Base-by-base conservation (phyloP, 2,329 filamentous ascomycete species). In the Alternaria tenuissima region DNA sequence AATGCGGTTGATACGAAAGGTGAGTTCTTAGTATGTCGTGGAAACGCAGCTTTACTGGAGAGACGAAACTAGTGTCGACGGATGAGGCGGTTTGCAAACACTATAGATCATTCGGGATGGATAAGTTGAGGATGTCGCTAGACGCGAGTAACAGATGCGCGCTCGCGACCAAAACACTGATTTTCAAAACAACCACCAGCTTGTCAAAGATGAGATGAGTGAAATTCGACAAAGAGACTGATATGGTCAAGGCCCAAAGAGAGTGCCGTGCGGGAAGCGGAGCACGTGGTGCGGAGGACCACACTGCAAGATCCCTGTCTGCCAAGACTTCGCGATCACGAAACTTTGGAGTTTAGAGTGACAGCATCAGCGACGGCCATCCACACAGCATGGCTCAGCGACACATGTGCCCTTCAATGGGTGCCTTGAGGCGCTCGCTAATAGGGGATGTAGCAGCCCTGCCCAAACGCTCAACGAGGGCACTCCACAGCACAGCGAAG, bases 331-430 rank as follows among this genome's bases (percentile, higher is more conserved):
- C 46, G 53, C 43, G 57, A 69, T 55, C 18, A 68, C 65, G 66
- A 73, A 76, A 76, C 69, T 69, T 75, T 70, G 60, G 63, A 38
- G 57, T 59, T 55, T 46, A 39, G 30, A 47, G 53, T 51, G 58
- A 64, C 64, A 32, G 47, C 56, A 64, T 48, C 42, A 55, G 38
- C 20, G 36, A 58, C 38, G 22, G 46, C 63, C 67, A 68, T 63
- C 56, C 64, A 65, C 59, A 65, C 65, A 64, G 63, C 70, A 78
- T 78, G 76, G 73, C 73, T 57, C 74, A 74, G 60, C 74, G 69
- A 66, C 70, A 72, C 52, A 61, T 76, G 57, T 73, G 71, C 72
- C 71, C 75, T n/a, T 72, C 76, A 56, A 64, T 75, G 68, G 74
- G 74, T 59, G 64, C 65, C 18, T 59, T 77, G 49, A 53, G 71